phyloP scores from a whole-genome alignment of 371 early-diverging fungal genomes.

The Rhizopus sp. region DNA sequence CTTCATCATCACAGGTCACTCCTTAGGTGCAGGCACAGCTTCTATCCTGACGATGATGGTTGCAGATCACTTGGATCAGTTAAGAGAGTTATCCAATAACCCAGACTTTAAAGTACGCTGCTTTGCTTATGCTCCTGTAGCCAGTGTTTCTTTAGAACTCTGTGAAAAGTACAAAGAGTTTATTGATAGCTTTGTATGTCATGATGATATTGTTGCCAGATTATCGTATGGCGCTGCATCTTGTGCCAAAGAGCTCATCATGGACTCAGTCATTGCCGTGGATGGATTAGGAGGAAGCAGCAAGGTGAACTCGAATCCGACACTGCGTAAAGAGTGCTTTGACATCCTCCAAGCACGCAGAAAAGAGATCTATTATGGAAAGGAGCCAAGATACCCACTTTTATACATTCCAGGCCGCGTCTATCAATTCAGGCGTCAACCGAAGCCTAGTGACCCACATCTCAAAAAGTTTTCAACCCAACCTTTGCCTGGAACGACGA shows the following conservation, averaged over 20 bases:
- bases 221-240: slow-evolving; percentile 75
- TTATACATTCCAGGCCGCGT: slow-evolving; percentile 49
- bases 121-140: slow-evolving; percentile 58
- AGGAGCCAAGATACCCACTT: slow-evolving; percentile 46
- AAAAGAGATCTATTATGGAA: slow-evolving; percentile 42
- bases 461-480: slow-evolving; percentile 10
- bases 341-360: slow-evolving; percentile 44
- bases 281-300: slow-evolving; percentile 48
- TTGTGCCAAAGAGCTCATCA: slow-evolving; percentile 48
- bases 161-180: slow-evolving; percentile 64
- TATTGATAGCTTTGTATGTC: slow-evolving; percentile 76
- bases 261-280: slow-evolving; percentile 47
- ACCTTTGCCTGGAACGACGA: slow-evolving; percentile 13
- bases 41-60: slow-evolving; percentile 82
- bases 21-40: slow-evolving; percentile 81
- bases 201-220: slow-evolving; percentile 77
- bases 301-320: slow-evolving; percentile 38
- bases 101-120: slow-evolving; percentile 48
- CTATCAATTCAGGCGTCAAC: slow-evolving; percentile 41
- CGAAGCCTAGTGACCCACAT: neutral
- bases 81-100: slow-evolving; percentile 50
- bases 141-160: slow-evolving; percentile 69
- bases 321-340: slow-evolving; percentile 40
- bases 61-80: slow-evolving; percentile 61
- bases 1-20: slow-evolving; percentile 64